Percentiles rank a stretch among this genome's conserved stretches.
phyloP scores from a whole-genome alignment of 768 basidiomycete genomes.

The Bullera alba region DNA sequence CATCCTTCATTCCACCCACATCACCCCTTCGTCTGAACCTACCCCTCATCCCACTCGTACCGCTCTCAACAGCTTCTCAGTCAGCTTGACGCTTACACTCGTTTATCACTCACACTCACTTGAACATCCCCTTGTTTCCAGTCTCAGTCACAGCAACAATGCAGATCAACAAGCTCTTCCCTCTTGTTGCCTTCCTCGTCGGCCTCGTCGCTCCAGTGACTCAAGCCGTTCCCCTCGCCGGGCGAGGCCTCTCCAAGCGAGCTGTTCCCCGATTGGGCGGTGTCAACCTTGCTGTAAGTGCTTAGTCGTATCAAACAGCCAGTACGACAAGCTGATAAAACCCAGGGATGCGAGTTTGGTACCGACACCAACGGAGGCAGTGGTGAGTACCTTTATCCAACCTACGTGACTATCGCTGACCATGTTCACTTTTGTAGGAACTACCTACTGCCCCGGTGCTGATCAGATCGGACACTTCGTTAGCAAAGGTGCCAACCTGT shows the following conservation, averaged over 20 bases:
- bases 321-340: neutral
- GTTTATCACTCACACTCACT: neutral
- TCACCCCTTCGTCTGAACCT: neutral
- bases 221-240: too few relatives aligned
- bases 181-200: neutral
- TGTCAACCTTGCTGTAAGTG: conserved; percentile 35
- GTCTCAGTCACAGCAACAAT: neutral
- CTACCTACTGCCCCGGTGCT: conserved; percentile 40
- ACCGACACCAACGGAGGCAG: conserved; percentile 18
- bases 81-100: neutral
- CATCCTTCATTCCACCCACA: too few relatives aligned
- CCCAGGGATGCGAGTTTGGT: conserved; percentile 35
- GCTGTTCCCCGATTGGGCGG: conserved; percentile 26
- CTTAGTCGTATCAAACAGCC: neutral
- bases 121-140: neutral
- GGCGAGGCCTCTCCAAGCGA: neutral
- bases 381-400: conserved; percentile 3
- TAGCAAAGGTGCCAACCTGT: conserved; percentile 49
- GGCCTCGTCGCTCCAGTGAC: conserved; percentile 1
- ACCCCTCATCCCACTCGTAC: neutral
- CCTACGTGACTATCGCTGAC: neutral
- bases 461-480: conserved; percentile 60
- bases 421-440: conserved; percentile 4
- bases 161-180: neutral
- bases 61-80: neutral